A percentile compares a stretch with the other conserved stretches of the same genome.
Evolutionary conservation across 2,329 filamentous ascomycete species (phyloP).

Genomic region (Ophiostoma tasmaniense): DNA sequence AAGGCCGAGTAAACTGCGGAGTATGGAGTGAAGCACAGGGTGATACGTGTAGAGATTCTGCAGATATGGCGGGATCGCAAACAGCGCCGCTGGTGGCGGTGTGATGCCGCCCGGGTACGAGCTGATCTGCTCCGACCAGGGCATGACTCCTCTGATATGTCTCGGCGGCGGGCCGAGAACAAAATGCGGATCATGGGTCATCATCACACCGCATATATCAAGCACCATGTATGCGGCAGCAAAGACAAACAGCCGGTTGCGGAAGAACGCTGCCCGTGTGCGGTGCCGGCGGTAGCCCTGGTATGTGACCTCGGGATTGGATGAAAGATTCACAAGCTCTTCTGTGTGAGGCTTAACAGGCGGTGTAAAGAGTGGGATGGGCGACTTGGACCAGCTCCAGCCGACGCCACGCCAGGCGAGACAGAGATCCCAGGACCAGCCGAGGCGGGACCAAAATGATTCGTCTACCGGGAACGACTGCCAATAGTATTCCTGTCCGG

Average conservation of each 20-base stretch:
- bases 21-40: background rate
- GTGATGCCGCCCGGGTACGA: constrained; percentile 24
- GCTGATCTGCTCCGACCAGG: constrained; percentile 23
- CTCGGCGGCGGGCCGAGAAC: constrained; percentile 36
- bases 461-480: constrained; percentile 47
- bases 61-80: constrained; percentile 36
- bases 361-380: constrained; percentile 37
- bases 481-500: constrained; percentile 47
- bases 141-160: constrained; percentile 17
- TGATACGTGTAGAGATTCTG: background rate
- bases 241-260: constrained; percentile 37
- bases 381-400: constrained; percentile 49
- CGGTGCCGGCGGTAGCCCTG: constrained; percentile 39
- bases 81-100: constrained; percentile 23
- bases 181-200: constrained; percentile 75
- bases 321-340: constrained; percentile 33
- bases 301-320: constrained; percentile 34
- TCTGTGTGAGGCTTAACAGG: constrained; percentile 34
- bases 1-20: constrained; percentile 50
- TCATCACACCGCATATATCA: constrained; percentile 59
- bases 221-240: constrained; percentile 55
- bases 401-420: constrained; percentile 47
- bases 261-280: constrained; percentile 38
- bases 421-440: constrained; percentile 49
- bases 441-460: constrained; percentile 40